phyloP scores from a whole-genome alignment of 2,329 filamentous ascomycete species.

The Periconia macrospinosa region DNA sequence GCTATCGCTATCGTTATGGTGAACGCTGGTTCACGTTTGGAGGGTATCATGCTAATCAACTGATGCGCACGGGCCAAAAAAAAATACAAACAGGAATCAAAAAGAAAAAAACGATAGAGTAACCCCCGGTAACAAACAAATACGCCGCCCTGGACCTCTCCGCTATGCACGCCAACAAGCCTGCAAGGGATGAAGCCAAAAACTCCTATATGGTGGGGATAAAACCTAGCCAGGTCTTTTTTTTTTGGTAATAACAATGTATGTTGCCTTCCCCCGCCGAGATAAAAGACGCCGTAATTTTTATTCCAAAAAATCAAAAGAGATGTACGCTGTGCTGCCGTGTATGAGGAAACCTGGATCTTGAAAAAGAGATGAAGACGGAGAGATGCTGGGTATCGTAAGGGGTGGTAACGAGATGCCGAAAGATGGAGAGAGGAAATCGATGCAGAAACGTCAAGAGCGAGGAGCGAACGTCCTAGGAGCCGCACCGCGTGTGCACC shows the following conservation, averaged over 20 bases:
- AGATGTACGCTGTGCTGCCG: too few species aligned
- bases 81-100: background rate
- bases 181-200: too few species aligned
- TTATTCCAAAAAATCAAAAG: too few species aligned
- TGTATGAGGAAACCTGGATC: background rate
- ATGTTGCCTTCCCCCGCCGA: too few species aligned
- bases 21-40: background rate
- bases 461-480: background rate
- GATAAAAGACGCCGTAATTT: too few species aligned
- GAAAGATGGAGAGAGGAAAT: background rate
- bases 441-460: background rate
- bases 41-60: background rate
- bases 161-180: too few species aligned
- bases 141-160: too few species aligned
- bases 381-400: conserved; percentile 1
- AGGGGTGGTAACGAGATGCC: background rate
- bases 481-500: background rate
- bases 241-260: too few species aligned
- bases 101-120: background rate
- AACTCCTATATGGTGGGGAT: too few species aligned
- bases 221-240: too few species aligned
- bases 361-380: background rate
- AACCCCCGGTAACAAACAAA: background rate
- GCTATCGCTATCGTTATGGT: background rate
- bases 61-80: background rate